Evolutionary conservation across 2,329 filamentous ascomycete genomes (phyloP), one percentile per base, ranked within the genome.

Genomic region (Rutstroemia sydowiana): DNA sequence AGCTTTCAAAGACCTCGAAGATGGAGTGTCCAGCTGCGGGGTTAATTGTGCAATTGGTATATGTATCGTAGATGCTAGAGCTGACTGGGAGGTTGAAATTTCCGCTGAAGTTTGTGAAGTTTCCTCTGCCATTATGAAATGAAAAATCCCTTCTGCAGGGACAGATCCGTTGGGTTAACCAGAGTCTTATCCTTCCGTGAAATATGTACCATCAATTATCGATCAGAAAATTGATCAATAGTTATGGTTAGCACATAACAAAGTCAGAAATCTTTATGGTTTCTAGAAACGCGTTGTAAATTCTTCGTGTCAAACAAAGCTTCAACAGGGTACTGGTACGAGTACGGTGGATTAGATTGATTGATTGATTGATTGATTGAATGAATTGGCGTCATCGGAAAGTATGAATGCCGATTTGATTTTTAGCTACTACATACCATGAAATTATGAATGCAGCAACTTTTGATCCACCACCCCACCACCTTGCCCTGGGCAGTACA

Each of bases 1-100:
- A 36, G 87, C 90, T 53, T 80, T 77, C 30, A 95, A 69, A 11
- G 73, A 70, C 55, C 71, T 71, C 5, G 69, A 66, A 2, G 63
- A 52, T 21, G 68, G 65, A 11, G 74, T 65, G 13, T 68, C 51
- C 5, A 81, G 61, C 8, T 73, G 69, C 5, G 80, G 78, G 31
- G 60, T 66, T 31, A 85, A 71, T 55, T 78, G 70, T 7, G 81
- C 73, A 59, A 85, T 84, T 16, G 79, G 71, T 9, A 75, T 78
- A 21, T 69, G 65, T 14, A 65, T 61, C 49, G 66, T 65, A 20
- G 52, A 51, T 18, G 59, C 45, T 23, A 62, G 44, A 18, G 8
- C 46, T 26, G 42, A 51, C 21, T 28, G 46, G 18, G 34, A 28
- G 14, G n/a, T 46, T 23, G 37, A 42, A 26, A 31, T n/a, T 49